phyloP scores from a whole-genome alignment of 2,329 filamentous ascomycete species.

The Emergomyces pasteurianus region DNA sequence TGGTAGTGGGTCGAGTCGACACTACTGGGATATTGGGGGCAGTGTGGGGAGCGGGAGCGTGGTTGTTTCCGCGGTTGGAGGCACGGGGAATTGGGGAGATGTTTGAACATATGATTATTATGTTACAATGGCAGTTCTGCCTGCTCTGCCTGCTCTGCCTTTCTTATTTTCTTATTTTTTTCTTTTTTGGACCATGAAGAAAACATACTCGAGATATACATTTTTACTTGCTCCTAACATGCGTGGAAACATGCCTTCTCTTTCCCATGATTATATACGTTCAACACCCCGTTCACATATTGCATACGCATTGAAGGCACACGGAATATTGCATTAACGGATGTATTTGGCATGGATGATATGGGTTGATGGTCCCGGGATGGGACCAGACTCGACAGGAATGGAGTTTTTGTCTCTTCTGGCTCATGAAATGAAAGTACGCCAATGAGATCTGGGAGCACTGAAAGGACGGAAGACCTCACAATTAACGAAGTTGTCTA shows the following conservation, averaged over 20 bases:
- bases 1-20: conserved; percentile 60
- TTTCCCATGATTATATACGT: background rate
- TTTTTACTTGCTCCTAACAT: background rate
- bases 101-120: conserved; percentile 30
- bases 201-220: background rate
- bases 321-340: no score
- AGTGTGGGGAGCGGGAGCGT: conserved; percentile 65
- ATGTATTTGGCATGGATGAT: background rate
- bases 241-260: background rate
- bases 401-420: no score
- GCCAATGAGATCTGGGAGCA: no score
- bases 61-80: conserved; percentile 55
- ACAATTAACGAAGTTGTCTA: no score
- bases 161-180: background rate
- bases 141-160: background rate
- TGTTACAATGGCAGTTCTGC: background rate
- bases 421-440: no score
- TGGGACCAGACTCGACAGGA: no score
- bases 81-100: conserved; percentile 70
- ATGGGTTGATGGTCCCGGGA: no score
- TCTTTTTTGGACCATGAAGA: background rate
- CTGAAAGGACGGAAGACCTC: no score
- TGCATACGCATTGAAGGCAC: no score
- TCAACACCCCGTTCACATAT: no score
- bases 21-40: conserved; percentile 87